Evolutionary conservation across 768 basidiomycete species (phyloP).

Genomic region (Xerocomus spinulosus): DNA sequence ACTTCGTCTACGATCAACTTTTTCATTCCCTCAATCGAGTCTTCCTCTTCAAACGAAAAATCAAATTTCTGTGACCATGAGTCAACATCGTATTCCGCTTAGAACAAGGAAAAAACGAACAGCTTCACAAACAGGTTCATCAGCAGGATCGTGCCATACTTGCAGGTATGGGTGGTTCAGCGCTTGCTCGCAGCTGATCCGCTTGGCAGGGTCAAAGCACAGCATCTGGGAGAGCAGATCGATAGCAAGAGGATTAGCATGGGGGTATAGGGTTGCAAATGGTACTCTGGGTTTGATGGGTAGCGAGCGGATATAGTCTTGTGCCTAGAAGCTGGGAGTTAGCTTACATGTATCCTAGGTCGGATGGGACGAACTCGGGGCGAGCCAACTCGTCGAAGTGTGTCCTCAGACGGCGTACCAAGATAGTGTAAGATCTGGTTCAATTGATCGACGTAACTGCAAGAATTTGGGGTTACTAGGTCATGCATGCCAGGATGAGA

Average conservation of each 20-base stretch:
- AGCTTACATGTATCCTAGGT: not conserved
- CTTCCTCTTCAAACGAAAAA: constrained; percentile 95
- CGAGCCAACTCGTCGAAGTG: constrained; percentile 91
- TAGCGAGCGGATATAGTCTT: constrained; percentile 96
- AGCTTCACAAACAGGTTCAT: constrained; percentile 81
- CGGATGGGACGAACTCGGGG: constrained; percentile 61
- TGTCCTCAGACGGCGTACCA: constrained; percentile 97
- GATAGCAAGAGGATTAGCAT: constrained; percentile 89
- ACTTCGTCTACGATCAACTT: constrained; percentile 92
- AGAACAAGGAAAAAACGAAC: constrained; percentile 35
- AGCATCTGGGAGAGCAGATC: constrained; percentile 90
- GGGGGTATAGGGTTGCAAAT: constrained; percentile 88
- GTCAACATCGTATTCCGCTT: not conserved
- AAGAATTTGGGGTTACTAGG: constrained; percentile 2
- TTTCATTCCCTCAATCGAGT: constrained; percentile 97
- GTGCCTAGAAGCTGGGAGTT: constrained; percentile 55
- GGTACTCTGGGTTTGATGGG: constrained; percentile 95
- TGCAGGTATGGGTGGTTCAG: constrained; percentile 90
- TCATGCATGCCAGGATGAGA: constrained; percentile 4
- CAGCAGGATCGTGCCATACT: constrained; percentile 97
- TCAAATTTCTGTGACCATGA: constrained; percentile 69
- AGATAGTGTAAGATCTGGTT: constrained; percentile 98
- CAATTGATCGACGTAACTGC: constrained; percentile 94
- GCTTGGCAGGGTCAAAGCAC: constrained; percentile 93
- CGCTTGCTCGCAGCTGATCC: constrained; percentile 95